Percentiles rank a stretch among this genome's conserved stretches.
These are phyloP conservation scores for Ananas comosus DNA, from an alignment of 176 grass and related monocot species.

Conservation along the genomic window DNA sequence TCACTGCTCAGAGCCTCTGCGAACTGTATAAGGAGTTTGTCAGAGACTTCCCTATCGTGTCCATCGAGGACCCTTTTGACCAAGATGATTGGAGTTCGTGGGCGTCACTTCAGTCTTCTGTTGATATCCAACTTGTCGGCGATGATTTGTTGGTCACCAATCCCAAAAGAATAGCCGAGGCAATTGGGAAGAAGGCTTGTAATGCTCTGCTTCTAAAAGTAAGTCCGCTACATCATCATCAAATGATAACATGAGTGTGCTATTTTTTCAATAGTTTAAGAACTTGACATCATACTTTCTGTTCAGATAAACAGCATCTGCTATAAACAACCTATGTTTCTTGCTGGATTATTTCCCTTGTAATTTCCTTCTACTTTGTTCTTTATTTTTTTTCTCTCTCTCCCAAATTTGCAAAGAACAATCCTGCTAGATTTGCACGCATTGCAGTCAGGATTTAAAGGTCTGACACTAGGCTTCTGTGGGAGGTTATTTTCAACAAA, in stretches of 20 bases:
- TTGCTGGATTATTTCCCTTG: too few species aligned
- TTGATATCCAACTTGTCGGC: constrained; percentile 89
- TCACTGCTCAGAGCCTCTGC: constrained; percentile 47
- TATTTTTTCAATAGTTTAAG: background rate
- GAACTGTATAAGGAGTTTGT: constrained; percentile 78
- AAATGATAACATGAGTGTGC: background rate
- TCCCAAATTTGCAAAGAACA: too few species aligned
- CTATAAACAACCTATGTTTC: background rate
- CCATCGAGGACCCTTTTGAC: constrained; percentile 97
- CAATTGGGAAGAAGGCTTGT: constrained; percentile 83
- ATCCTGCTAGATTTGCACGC: too few species aligned
- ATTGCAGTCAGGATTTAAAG: too few species aligned
- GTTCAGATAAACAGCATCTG: constrained; percentile 1
- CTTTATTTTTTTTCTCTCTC: too few species aligned
- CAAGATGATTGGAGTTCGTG: constrained; percentile 96
- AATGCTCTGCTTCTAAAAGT: constrained; percentile 91
- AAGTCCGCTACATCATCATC: constrained; percentile 9
- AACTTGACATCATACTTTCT: background rate
- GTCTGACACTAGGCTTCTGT: too few species aligned
- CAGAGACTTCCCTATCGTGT: constrained; percentile 92
- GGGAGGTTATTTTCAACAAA: too few species aligned
- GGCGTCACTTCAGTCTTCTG: constrained; percentile 64
- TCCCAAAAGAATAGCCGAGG: constrained; percentile 79
- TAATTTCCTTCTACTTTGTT: too few species aligned
- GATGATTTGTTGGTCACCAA: constrained; percentile 98